A percentile compares a stretch with the other conserved stretches of the same genome.
phyloP scores from a whole-genome alignment of 2,329 filamentous ascomycete species.

The Claviceps fusiformis region DNA sequence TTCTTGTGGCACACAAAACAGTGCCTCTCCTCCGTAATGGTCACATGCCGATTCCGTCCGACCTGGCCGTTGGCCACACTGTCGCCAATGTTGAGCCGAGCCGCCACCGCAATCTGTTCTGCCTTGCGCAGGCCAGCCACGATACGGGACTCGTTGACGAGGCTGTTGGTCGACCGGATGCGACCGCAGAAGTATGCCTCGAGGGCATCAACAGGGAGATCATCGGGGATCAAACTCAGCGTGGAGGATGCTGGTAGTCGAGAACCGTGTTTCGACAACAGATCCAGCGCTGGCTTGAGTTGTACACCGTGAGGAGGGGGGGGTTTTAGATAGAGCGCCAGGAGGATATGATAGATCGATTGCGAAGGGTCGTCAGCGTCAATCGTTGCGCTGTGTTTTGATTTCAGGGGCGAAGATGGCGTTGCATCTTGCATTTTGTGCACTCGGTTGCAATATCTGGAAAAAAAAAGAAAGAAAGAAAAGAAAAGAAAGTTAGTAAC shows the following conservation, averaged over 20 bases:
- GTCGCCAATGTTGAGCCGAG: slow-evolving; percentile 60
- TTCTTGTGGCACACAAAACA: slow-evolving; percentile 91
- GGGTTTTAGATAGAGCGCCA: slow-evolving; percentile 79
- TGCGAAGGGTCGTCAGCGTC: slow-evolving; percentile 40
- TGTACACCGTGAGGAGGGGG: slow-evolving; percentile 58
- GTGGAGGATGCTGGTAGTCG: slow-evolving; percentile 80
- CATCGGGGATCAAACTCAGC: slow-evolving; percentile 69
- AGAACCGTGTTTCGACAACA: slow-evolving; percentile 86
- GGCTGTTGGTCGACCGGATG: slow-evolving; percentile 72
- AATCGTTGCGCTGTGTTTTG: slow-evolving; percentile 19
- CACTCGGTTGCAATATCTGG: slow-evolving; percentile 76
- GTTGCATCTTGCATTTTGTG: slow-evolving; percentile 47
- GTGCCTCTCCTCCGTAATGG: slow-evolving; percentile 75
- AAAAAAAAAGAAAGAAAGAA: slow-evolving; percentile 8
- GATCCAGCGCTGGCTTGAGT: slow-evolving; percentile 65
- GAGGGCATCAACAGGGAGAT: slow-evolving; percentile 63
- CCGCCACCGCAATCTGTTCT: slow-evolving; percentile 65
- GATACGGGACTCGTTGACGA: slow-evolving; percentile 68
- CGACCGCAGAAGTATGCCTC: slow-evolving; percentile 86
- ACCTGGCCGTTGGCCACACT: slow-evolving; percentile 37
- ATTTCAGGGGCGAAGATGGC: slow-evolving; percentile 20
- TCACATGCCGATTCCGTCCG: slow-evolving; percentile 51
- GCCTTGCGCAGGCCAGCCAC: slow-evolving; percentile 64
- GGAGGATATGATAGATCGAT: slow-evolving; percentile 83
- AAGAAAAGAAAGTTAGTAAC: too few relatives aligned